Percentiles rank a stretch among this genome's conserved stretches.
Evolutionary conservation across 441 rosid genomes (phyloP).

Genomic region (Aquilaria agallochum): DNA sequence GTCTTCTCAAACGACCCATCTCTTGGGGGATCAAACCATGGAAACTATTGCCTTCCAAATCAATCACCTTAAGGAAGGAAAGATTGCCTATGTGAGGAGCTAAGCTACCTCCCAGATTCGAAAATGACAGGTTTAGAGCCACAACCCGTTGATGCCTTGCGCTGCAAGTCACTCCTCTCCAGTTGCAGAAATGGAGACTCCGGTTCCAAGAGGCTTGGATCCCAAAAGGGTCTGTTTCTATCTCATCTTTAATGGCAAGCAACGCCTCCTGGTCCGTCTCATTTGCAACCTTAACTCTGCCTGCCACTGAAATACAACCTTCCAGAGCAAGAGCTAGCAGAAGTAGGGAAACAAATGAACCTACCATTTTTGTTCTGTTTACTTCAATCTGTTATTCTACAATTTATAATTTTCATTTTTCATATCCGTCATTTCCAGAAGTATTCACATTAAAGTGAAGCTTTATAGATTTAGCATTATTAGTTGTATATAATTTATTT

Average conservation of each 20-base stretch:
- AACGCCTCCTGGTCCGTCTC: constrained; percentile 5
- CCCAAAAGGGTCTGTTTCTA: constrained; percentile 4
- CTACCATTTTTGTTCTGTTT: too few species aligned
- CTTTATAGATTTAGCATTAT: too few species aligned
- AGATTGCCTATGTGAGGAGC: constrained; percentile 7
- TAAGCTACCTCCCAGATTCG: constrained; percentile 1
- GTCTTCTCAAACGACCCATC: not conserved
- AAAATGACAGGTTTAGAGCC: constrained; percentile 4
- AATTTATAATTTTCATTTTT: too few species aligned
- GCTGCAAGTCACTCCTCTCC: not conserved
- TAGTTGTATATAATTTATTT: too few species aligned
- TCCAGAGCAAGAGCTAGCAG: too few species aligned
- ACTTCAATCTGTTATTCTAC: too few species aligned
- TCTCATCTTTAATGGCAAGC: constrained; percentile 9
- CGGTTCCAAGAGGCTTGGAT: constrained; percentile 6
- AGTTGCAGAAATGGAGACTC: not conserved
- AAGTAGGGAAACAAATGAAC: too few species aligned
- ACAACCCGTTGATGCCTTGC: constrained; percentile 7
- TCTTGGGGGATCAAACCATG: constrained; percentile 4
- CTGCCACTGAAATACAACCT: too few species aligned
- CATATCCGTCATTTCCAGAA: too few species aligned
- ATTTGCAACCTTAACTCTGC: not conserved
- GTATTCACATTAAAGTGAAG: too few species aligned
- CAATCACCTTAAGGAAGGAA: constrained; percentile 1
- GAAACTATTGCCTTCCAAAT: constrained; percentile 8